These are phyloP conservation scores for Rhazya stricta DNA, from an alignment of 257 asterid genomes.

Conservation along the genomic window DNA sequence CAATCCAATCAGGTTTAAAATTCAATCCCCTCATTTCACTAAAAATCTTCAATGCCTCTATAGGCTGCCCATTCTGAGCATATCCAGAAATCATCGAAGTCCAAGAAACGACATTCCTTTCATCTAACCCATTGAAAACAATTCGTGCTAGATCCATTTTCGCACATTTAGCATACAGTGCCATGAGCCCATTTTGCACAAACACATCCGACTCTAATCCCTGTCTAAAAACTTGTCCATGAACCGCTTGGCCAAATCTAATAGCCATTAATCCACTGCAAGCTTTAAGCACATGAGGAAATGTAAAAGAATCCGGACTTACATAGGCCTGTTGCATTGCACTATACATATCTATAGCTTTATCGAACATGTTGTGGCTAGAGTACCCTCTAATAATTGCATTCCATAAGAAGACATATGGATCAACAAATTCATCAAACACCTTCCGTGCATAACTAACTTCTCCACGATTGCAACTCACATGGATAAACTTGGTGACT, in stretches of 20 bases:
- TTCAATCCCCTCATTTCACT: slow-evolving; percentile 41
- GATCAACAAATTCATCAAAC: slow-evolving; percentile 59
- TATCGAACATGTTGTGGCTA: slow-evolving; percentile 28
- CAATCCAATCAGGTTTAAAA: slow-evolving; percentile 50
- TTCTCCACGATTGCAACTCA: slow-evolving; percentile 37
- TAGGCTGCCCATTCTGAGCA: slow-evolving; percentile 41
- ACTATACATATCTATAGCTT: slow-evolving; percentile 43
- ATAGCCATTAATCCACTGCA: slow-evolving; percentile 39
- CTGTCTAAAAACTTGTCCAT: slow-evolving; percentile 45
- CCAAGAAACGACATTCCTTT: slow-evolving; percentile 53
- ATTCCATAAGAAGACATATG: slow-evolving; percentile 56
- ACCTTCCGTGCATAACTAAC: slow-evolving; percentile 46
- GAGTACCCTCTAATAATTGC: slow-evolving; percentile 66
- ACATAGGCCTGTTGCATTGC: slow-evolving; percentile 46
- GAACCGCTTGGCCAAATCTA: slow-evolving; percentile 44
- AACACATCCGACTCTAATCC: slow-evolving; percentile 43
- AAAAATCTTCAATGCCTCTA: slow-evolving; percentile 49
- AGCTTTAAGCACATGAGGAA: slow-evolving; percentile 56
- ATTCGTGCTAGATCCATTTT: slow-evolving; percentile 30
- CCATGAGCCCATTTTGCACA: slow-evolving; percentile 51
- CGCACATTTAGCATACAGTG: slow-evolving; percentile 47
- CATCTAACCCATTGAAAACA: slow-evolving; percentile 35
- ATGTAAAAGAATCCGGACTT: slow-evolving; percentile 50
- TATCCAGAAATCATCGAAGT: slow-evolving; percentile 54
- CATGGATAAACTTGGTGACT: slow-evolving; percentile 46